These are phyloP conservation scores for Prototheca cutis DNA, from an alignment of 163 green algal species.

Conservation along the genomic window DNA sequence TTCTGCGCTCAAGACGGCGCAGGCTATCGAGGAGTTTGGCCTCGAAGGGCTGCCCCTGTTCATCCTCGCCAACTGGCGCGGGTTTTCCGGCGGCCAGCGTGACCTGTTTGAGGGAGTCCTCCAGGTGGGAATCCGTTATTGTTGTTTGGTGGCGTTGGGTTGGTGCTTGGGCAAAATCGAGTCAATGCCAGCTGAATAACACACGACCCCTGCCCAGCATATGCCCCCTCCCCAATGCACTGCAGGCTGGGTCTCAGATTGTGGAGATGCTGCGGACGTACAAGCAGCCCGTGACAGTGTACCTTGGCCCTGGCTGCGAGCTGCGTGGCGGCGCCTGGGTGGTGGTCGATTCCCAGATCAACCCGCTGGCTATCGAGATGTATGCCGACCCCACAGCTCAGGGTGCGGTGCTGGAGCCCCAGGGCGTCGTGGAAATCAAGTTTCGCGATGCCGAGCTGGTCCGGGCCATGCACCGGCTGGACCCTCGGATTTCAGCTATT, in stretches of 20 bases:
- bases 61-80: conserved; percentile 97
- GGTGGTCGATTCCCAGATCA: conserved; percentile 93
- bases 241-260: conserved; percentile 80
- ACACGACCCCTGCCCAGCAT: no score
- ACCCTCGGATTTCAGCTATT: conserved; percentile 33
- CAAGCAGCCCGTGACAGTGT: conserved; percentile 86
- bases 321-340: conserved; percentile 96
- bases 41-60: conserved; percentile 91
- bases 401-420: conserved; percentile 90
- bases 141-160: conserved; percentile 16
- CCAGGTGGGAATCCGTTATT: conserved; percentile 39
- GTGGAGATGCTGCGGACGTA: conserved; percentile 91
- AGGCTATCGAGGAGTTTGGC: conserved; percentile 95
- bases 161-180: no score
- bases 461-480: conserved; percentile 73
- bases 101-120: conserved; percentile 98
- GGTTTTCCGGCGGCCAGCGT: conserved; percentile 91
- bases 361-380: conserved; percentile 58
- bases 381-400: conserved; percentile 69
- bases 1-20: conserved; percentile 90
- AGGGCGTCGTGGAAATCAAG: conserved; percentile 98
- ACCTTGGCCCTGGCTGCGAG: conserved; percentile 90
- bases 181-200: no score
- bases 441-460: conserved; percentile 77
- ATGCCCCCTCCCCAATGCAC: no score